Evolutionary conservation across 495 filamentous ascomycete species (phyloP).

Genomic region (Aspergillus conjunctus): DNA sequence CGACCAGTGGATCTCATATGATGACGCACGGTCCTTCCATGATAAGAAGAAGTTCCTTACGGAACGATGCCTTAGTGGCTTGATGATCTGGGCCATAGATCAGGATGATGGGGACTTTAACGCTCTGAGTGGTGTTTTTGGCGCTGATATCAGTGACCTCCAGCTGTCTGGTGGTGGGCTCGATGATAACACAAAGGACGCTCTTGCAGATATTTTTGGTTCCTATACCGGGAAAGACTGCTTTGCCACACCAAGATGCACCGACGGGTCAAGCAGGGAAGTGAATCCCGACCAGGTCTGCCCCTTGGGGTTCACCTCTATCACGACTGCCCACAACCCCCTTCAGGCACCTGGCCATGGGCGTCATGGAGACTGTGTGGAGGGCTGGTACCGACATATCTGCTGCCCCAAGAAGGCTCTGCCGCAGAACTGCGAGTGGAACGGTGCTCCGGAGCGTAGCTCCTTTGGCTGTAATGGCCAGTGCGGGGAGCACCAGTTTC

Average conservation of each 20-base stretch:
- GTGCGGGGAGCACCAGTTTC: constrained; percentile 30
- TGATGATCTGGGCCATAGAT: constrained; percentile 16
- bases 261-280: constrained; percentile 23
- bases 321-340: too few species aligned
- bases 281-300: constrained; percentile 26
- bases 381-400: constrained; percentile 33
- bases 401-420: constrained; percentile 36
- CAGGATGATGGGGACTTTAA: constrained; percentile 8
- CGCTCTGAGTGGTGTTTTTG: constrained; percentile 6
- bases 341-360: too few species aligned
- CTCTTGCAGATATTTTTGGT: constrained; percentile 16
- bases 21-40: constrained; percentile 42
- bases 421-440: constrained; percentile 39
- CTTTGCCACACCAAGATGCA: constrained; percentile 15
- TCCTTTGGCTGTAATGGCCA: constrained; percentile 28
- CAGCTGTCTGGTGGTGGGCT: constrained; percentile 6
- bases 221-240: constrained; percentile 31
- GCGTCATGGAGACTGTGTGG: not conserved
- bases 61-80: not conserved
- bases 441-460: constrained; percentile 27
- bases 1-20: constrained; percentile 47
- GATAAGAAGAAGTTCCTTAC: constrained; percentile 27
- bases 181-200: not conserved
- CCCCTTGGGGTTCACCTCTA: too few species aligned
- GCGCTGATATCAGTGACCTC: not conserved